Percentiles rank a stretch among this genome's conserved stretches.
Evolutionary conservation across 495 filamentous ascomycete species (phyloP).

Genomic region (Daldinia concentrica): DNA sequence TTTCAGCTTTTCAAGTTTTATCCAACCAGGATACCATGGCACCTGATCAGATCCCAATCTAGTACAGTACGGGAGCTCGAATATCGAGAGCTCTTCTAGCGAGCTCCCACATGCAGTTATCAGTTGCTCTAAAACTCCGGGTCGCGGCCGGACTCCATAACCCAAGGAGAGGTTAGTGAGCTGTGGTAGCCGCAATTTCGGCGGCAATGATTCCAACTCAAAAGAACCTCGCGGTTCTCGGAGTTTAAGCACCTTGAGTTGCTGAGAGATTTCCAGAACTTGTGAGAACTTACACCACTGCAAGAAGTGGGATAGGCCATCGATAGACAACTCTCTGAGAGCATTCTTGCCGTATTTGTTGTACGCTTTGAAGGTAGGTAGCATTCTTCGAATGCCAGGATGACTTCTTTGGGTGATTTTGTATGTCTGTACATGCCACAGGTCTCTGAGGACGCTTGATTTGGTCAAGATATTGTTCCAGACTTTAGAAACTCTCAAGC

Average conservation of each 20-base stretch:
- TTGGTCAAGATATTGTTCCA: conserved; percentile 36
- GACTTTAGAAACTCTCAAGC: conserved; percentile 37
- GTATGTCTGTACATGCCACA: conserved; percentile 39
- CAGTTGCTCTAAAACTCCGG: conserved; percentile 15
- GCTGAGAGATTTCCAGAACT: background rate
- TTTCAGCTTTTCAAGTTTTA: conserved; percentile 33
- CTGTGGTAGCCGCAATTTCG: background rate
- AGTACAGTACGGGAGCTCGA: conserved; percentile 13
- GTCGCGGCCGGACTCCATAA: background rate
- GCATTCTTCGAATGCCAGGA: background rate
- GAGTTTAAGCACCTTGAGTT: conserved; percentile 35
- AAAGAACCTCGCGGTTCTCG: background rate
- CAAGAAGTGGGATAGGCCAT: conserved; percentile 13
- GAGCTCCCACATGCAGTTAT: conserved; percentile 23
- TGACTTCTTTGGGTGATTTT: background rate
- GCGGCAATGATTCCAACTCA: background rate
- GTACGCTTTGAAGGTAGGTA: conserved; percentile 14
- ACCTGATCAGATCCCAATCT: background rate
- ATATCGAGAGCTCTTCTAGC: conserved; percentile 38
- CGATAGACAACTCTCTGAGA: conserved; percentile 29
- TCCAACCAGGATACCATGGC: conserved; percentile 28
- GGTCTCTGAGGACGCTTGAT: background rate
- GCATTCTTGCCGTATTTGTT: conserved; percentile 20
- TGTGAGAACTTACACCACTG: background rate
- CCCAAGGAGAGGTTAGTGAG: conserved; percentile 32